phyloP scores from a whole-genome alignment of 768 basidiomycete genomes.

The Hygrophorus pudorinus region DNA sequence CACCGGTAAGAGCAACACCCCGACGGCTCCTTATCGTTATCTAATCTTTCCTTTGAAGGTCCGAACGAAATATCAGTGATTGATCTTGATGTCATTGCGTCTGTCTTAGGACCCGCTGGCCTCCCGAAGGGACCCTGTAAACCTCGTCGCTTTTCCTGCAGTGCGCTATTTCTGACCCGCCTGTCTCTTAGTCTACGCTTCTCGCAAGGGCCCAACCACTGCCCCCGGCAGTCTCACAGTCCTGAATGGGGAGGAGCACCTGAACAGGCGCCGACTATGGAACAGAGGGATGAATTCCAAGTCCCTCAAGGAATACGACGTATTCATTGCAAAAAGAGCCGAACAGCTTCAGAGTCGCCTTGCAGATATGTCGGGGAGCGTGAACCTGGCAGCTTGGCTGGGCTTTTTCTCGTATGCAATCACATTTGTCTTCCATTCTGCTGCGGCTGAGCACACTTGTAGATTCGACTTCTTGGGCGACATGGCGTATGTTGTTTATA shows the following conservation, averaged over 20 bases:
- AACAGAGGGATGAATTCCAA: no score
- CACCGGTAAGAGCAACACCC: no score
- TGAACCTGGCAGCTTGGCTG: slow-evolving; percentile 25
- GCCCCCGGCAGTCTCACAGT: slow-evolving; percentile 29
- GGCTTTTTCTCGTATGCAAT: slow-evolving; percentile 29
- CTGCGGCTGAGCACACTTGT: neutral
- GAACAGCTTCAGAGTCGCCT: slow-evolving; percentile 31
- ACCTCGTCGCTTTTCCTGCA: slow-evolving; percentile 9
- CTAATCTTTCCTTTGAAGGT: neutral
- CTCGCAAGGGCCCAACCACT: slow-evolving; percentile 26
- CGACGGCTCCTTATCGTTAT: neutral
- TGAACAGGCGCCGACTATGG: slow-evolving; percentile 39
- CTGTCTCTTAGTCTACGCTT: slow-evolving; percentile 37
- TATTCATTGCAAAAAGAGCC: slow-evolving; percentile 24
- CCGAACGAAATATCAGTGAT: slow-evolving; percentile 44
- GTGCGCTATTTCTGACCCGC: neutral
- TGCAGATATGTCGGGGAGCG: slow-evolving; percentile 21
- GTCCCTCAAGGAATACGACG: slow-evolving; percentile 38
- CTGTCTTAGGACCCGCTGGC: slow-evolving; percentile 39
- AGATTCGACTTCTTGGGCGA: slow-evolving; percentile 36
- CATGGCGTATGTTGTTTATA: slow-evolving; percentile 26
- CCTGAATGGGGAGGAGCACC: slow-evolving; percentile 27
- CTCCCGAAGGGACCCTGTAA: slow-evolving; percentile 50
- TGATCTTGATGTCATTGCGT: slow-evolving; percentile 30
- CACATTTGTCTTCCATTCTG: neutral